Percentiles rank a stretch among this genome's conserved stretches.
These are phyloP conservation scores for Mucor racemosus DNA, from an alignment of 371 early-diverging fungal genomes.

Conservation along the genomic window DNA sequence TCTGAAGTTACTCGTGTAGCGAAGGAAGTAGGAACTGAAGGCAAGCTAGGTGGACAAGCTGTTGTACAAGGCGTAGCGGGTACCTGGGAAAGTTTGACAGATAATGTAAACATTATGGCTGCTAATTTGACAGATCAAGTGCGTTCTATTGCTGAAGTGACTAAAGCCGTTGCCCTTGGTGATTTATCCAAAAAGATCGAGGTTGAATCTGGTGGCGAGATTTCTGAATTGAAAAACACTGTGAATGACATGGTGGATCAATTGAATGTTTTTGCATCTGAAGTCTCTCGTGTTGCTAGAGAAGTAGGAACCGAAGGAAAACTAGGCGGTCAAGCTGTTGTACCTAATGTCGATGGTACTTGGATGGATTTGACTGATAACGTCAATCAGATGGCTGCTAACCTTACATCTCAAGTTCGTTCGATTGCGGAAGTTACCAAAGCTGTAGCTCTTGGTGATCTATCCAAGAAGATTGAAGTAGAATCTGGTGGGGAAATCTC, in stretches of 20 bases:
- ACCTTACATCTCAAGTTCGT: conserved; percentile 58
- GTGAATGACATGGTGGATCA: conserved; percentile 66
- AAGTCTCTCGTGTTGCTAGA: conserved; percentile 61
- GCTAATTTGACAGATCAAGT: conserved; percentile 53
- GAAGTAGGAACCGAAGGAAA: conserved; percentile 66
- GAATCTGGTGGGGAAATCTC: conserved; percentile 71
- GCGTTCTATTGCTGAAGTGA: conserved; percentile 42
- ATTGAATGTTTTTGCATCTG: conserved; percentile 52
- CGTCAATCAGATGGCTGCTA: conserved; percentile 62
- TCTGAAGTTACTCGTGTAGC: conserved; percentile 69
- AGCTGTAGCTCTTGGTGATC: conserved; percentile 60
- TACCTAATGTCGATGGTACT: conserved; percentile 60
- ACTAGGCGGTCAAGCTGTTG: conserved; percentile 63
- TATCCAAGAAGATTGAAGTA: conserved; percentile 58
- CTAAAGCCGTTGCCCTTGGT: conserved; percentile 38
- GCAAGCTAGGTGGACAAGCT: conserved; percentile 64
- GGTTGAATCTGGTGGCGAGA: conserved; percentile 47
- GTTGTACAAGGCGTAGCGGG: conserved; percentile 59
- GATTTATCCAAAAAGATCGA: conserved; percentile 51
- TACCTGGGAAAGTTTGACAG: conserved; percentile 64
- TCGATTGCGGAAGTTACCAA: conserved; percentile 58
- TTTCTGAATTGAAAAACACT: conserved; percentile 47
- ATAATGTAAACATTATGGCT: conserved; percentile 63
- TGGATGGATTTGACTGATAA: conserved; percentile 70
- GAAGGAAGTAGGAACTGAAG: conserved; percentile 68